Evolutionary conservation across 352 stramenopile genomes (phyloP), one percentile per base, ranked within the genome.

Genomic region (Phytophthora tentaculata): DNA sequence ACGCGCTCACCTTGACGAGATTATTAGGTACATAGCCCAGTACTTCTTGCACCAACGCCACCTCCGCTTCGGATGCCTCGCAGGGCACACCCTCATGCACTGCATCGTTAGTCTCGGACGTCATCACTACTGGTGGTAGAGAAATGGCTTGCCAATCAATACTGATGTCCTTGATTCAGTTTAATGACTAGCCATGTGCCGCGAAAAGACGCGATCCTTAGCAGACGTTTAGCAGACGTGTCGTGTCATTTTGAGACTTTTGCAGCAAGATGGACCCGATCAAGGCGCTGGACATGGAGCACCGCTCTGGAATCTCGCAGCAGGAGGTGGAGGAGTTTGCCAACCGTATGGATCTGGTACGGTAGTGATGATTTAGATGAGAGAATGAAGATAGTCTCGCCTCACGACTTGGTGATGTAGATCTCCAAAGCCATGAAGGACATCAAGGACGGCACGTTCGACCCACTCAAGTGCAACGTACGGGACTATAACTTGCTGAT

Each of bases 381-480:
- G 3, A 24, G 22, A 12, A 35, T 22, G 43, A 35, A 22, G 2
- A 24, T 37, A 5, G n/a, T 29, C 39, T 47, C 28, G 37, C 63
- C 54, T 61, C 47, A 64, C 49, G 32, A n/a, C 1, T 19, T 12
- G 10, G 17, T 13, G 35, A 6, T 53, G 49, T 67, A 94, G 84
- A 84, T 94, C 29, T 65, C 86, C 3, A 60, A 86, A 39, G 86
- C 84, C 13, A 90, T 94, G 74, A 81, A 92, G 16, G 73, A 93
- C 61, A 91, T 94, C 71, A 88, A 94, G 73, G 81, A 84, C 39
- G 86, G 83, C 4, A 93, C 86, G 39, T 94, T 94, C 45, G 86
- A 94, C 57, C 83, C 86, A 0, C 35, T 80, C 19, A 78, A 79
- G 14, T 94, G 86, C 73, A 90, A 92, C 41, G 83, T 89, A 57